phyloP scores from a whole-genome alignment of 768 basidiomycete genomes.

The Mycena latifolia region DNA sequence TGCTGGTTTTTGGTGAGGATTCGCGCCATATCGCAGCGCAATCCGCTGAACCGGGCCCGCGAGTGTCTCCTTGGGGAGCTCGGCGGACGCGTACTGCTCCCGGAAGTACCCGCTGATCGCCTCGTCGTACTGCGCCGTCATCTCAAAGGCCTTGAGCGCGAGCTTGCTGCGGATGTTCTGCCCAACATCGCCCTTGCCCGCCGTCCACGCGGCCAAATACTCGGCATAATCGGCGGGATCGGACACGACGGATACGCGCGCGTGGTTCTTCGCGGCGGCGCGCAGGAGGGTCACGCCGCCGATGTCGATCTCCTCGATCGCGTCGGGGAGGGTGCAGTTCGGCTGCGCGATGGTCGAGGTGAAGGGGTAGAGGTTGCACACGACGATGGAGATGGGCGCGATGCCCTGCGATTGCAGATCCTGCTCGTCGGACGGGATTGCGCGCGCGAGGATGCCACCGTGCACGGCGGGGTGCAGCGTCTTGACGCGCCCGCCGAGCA shows the following conservation, averaged over 20 bases:
- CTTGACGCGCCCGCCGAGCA: slow-evolving; percentile 98
- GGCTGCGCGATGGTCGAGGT: slow-evolving; percentile 90
- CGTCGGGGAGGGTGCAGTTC: slow-evolving; percentile 89
- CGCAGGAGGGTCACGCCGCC: slow-evolving; percentile 98
- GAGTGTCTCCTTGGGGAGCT: slow-evolving; percentile 69
- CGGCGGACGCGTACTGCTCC: slow-evolving; percentile 93
- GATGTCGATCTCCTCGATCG: slow-evolving; percentile 98
- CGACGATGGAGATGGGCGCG: slow-evolving; percentile 94
- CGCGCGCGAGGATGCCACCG: slow-evolving; percentile 95
- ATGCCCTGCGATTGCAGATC: slow-evolving; percentile 90
- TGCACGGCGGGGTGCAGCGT: slow-evolving; percentile 98
- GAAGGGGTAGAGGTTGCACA: slow-evolving; percentile 99
- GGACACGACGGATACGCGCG: slow-evolving; percentile 88
- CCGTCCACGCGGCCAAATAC: slow-evolving; percentile 83
- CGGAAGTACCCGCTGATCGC: slow-evolving; percentile 98
- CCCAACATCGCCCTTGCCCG: slow-evolving; percentile 80
- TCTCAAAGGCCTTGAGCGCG: slow-evolving; percentile 97
- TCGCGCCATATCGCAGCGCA: slow-evolving; percentile 93
- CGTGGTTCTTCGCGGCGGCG: slow-evolving; percentile 99
- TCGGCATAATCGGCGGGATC: slow-evolving; percentile 89
- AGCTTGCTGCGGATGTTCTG: slow-evolving; percentile 80
- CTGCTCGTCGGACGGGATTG: slow-evolving; percentile 89
- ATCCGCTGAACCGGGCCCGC: slow-evolving; percentile 85
- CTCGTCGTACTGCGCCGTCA: slow-evolving; percentile 94
- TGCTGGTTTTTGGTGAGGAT: slow-evolving; percentile 98